Base-by-base conservation (phyloP, 495 filamentous ascomycete species). In the Penicillium tannophilum region DNA sequence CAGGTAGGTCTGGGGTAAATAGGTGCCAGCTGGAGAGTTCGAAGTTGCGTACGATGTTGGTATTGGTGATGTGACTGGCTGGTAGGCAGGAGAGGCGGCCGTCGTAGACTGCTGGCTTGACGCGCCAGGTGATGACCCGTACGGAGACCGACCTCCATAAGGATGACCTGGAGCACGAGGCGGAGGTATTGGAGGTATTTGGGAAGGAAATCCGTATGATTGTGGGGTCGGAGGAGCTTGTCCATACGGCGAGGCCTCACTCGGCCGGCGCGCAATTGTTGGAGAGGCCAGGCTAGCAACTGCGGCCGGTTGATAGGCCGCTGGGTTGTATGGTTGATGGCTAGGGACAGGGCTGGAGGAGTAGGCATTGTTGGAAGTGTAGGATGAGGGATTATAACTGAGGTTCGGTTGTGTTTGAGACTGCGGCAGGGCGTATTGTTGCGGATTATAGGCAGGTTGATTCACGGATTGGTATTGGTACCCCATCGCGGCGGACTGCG, bases 371-470 rank as follows among this genome's bases (percentile, higher is more conserved):
- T 60, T 60, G 23, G 72, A 65, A 69, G 76, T 64, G 74, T 84
- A 75, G 69, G 79, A 65, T 75, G 67, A 61, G 4, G 70, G 64
- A 42, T 71, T 76, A 58, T 77, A 79, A 19, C 62, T 64, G 23
- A 72, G 76, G 33, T 71, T 68, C 31, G 74, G 71, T 43, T 79
- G 79, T 6, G 76, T 76, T 23, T 79, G 76, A 6, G 87, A 84
- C 46, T 89, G 83, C 4, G 88, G 82, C 9, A 84, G 77, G 46
- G 81, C 84, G 69, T 92, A 97, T 52, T 88, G 77, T 71, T 92
- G 90, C 2, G 93, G 92, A 63, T 96, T 95, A 72, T 97, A 97
- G 1, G 84, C 75, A 14, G 79, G 71, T 48, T 84, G 86, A 17
- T 75, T 77, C 44, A 68, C 50, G 55, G 67, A 71, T 59, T 80